Base-by-base conservation (phyloP, 2,329 filamentous ascomycete genomes). In the Podosphaera xanthii region DNA sequence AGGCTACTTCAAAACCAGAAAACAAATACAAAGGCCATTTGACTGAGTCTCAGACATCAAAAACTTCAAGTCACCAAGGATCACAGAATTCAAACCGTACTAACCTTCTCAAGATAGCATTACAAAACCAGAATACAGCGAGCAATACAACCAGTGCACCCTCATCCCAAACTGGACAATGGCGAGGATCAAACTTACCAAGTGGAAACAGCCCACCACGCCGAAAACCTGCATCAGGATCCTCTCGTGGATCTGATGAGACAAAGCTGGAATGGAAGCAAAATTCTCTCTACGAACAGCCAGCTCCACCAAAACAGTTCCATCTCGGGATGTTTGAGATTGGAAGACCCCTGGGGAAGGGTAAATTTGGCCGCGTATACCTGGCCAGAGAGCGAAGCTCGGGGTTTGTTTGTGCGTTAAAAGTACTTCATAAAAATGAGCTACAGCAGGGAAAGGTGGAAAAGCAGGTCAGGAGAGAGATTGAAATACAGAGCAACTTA, bases 21-120 rank as follows among this genome's bases (percentile, higher is more conserved):
- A 4, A n/a, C 14, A n/a, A 46, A 31, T 12, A 74, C 62, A 73
- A 73, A 60, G 63, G 74, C 59, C 69, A 65, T 57, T 61, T 58
- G 31, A 57, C 56, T 35, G 33, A 10, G 30, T 35, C 31, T 36
- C 50, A 61, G 60, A 61, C 63, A 61, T 70, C 68, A 40, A 69
- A 69, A 10, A 62, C 63, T 9, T 62, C 62, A 3, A 58, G 60
- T 7, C 59, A 63, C 12, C 68, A 79, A 62, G 65, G 75, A 44
- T 64, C 72, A 12, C 76, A 78, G 60, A 77, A 75, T 66, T 75
- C 76, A 57, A 84, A 78, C 68, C 79, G 89, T 64, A 79, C 88
- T 61, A 92, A 92, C 65, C 80, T 95, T 58, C 82, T 91, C 72
- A 96, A 95, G 72, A 80, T 87, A 57, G 85, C 86, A 33, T 77